A percentile compares a stretch with the other conserved stretches of the same genome.
These are phyloP conservation scores for Articulospora tetracladia DNA, from an alignment of 495 filamentous ascomycete genomes.

Conservation along the genomic window DNA sequence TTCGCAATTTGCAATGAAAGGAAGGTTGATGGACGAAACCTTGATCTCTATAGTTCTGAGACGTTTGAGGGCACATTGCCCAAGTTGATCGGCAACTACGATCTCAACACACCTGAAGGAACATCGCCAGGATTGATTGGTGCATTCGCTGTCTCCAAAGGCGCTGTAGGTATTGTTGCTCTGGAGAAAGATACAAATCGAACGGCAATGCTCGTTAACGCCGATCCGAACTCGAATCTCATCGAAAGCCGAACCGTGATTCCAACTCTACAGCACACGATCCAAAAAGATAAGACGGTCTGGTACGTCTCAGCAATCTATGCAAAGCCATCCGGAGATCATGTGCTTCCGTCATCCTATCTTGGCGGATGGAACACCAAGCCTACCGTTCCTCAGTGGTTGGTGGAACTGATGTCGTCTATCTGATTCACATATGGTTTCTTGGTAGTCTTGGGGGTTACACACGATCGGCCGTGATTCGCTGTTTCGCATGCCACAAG, in stretches of 20 bases:
- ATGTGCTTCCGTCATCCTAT: constrained; percentile 33
- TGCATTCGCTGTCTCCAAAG: constrained; percentile 62
- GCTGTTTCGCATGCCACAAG: neutral
- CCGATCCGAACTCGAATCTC: constrained; percentile 75
- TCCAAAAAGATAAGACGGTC: constrained; percentile 38
- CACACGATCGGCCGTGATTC: neutral
- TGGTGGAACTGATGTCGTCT: constrained; percentile 40
- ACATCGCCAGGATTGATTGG: constrained; percentile 44
- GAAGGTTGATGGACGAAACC: constrained; percentile 51
- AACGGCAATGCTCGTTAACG: constrained; percentile 57
- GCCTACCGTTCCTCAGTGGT: constrained; percentile 52
- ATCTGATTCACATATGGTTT: neutral
- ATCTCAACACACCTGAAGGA: constrained; percentile 51
- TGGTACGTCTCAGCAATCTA: constrained; percentile 50
- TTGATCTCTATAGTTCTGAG: constrained; percentile 45
- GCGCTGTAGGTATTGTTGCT: constrained; percentile 67
- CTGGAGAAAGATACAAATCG: constrained; percentile 33
- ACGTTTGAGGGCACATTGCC: constrained; percentile 44
- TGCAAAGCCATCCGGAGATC: constrained; percentile 35
- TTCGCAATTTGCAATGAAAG: constrained; percentile 68
- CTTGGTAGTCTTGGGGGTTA: neutral
- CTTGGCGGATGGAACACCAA: constrained; percentile 51
- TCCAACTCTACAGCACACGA: constrained; percentile 56
- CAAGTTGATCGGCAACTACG: constrained; percentile 51
- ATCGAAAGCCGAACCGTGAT: constrained; percentile 66